Base-by-base conservation (phyloP, 441 rosid genomes). In the Jatropha podagrica region DNA sequence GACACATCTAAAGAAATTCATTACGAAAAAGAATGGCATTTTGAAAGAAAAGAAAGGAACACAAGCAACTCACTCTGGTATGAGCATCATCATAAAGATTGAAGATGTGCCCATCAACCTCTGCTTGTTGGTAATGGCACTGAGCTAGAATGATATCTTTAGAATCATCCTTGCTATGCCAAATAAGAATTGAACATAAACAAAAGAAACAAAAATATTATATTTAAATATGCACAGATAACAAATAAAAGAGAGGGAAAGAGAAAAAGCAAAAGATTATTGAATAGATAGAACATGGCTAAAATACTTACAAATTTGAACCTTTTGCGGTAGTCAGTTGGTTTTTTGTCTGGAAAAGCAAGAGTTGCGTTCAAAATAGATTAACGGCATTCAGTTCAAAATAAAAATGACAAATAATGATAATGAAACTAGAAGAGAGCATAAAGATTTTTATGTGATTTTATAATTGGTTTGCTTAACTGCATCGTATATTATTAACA, bases 81-180 rank as follows among this genome's bases (percentile, higher is more conserved):
- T 85, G 77, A 8, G 93, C 96, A 74, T 87, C 88, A 40, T 91
- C 92, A 42, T 83, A 65, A 37, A 92, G 86, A 52, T 84, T 68
- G 69, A 79, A 89, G 0, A 54, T 56, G 9, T 64, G 20, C 10
- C 86, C 85, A 74, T 89, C 94, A 17, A 90, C 88, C 32, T 78
- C 44, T 0, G 90, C 95, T 49, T 68, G 59, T 0, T 26, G 65
- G 48, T 72, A 90, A 48, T 92, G 93, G 67, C 80, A 15, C 27
- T 76, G 76, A 1, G 92, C 89, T 38, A 38, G 85, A 42, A 85
- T 71, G 0, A 78, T 56, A 51, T 83, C 89, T 10, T 85, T 81
- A 12, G 59, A 66, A 23, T 84, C 86, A 64, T 83, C 83, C 40
- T 79, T 80, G 23, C 74, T 81, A 41, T 46, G 0, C 23, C 49